These are phyloP conservation scores for Tilletia setariae DNA, from an alignment of 1,284 basidiomycete genomes.

Conservation along the genomic window DNA sequence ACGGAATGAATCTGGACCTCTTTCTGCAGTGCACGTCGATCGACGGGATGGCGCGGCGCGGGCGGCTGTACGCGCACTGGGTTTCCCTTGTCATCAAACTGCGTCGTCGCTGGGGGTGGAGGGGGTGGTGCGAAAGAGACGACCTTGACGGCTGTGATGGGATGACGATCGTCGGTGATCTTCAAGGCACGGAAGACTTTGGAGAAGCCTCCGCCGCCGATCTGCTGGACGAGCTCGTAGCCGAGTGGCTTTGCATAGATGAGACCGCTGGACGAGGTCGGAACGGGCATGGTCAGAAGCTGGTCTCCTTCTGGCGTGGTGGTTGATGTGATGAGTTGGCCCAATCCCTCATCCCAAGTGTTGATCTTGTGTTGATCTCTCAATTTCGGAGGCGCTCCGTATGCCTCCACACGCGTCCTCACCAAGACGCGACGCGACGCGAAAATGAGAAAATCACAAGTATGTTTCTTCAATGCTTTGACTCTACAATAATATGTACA, in stretches of 20 bases:
- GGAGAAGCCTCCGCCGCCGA: conserved; percentile 52
- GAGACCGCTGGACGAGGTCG: conserved; percentile 13
- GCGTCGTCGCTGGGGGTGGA: conserved; percentile 17
- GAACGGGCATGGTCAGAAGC: conserved; percentile 9
- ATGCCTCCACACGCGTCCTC: too few relatives aligned
- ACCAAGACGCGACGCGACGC: too few relatives aligned
- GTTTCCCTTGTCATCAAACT: background rate
- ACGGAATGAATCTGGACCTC: conserved; percentile 87
- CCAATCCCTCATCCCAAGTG: too few relatives aligned
- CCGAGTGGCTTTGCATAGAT: conserved; percentile 53
- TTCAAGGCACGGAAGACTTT: conserved; percentile 52
- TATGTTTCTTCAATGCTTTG: too few relatives aligned
- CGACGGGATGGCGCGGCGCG: conserved; percentile 44
- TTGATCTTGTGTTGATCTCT: too few relatives aligned
- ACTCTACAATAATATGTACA: too few relatives aligned
- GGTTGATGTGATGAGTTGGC: too few relatives aligned
- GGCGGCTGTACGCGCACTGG: background rate
- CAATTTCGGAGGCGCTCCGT: too few relatives aligned
- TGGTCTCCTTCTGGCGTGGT: too few relatives aligned
- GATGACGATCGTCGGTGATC: conserved; percentile 29
- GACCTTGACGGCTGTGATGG: conserved; percentile 51
- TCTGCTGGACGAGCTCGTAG: conserved; percentile 49
- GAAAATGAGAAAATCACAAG: too few relatives aligned
- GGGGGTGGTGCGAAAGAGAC: conserved; percentile 44
- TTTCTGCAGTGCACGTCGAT: conserved; percentile 62